phyloP scores from a whole-genome alignment of 148 eudicot species.

The Polygonum aviculare region DNA sequence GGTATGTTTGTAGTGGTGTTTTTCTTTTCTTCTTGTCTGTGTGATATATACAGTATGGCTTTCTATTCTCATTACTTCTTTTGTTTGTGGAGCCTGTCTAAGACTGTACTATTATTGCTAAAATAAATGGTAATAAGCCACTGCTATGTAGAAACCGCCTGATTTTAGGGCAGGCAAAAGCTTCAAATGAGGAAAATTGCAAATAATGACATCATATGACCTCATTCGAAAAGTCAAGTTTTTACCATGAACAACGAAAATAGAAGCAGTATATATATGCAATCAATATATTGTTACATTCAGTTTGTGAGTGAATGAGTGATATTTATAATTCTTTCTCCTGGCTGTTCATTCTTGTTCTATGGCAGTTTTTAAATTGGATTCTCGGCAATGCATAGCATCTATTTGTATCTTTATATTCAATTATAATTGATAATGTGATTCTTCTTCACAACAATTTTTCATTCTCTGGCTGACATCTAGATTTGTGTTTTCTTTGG shows the following conservation, averaged over 20 bases:
- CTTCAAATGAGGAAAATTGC: neutral
- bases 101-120: neutral
- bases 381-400: too few relatives aligned
- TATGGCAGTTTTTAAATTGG: too few relatives aligned
- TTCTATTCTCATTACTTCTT: neutral
- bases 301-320: too few relatives aligned
- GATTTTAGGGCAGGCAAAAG: neutral
- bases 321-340: too few relatives aligned
- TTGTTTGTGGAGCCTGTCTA: neutral
- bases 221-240: too few relatives aligned
- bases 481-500: neutral
- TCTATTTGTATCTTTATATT: too few relatives aligned
- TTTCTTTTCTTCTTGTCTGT: neutral
- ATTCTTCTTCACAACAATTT: too few relatives aligned
- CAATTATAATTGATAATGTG: too few relatives aligned
- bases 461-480: too few relatives aligned
- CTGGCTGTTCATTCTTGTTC: too few relatives aligned
- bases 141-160: neutral
- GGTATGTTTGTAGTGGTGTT: slow-evolving; percentile 28
- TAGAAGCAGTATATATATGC: neutral
- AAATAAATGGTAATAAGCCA: too few relatives aligned
- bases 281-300: too few relatives aligned
- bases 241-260: neutral
- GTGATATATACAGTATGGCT: neutral
- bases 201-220: neutral